Conservation (phyloP, 2,329 filamentous ascomycete genomes). For the Claviceps digitariae region DNA sequence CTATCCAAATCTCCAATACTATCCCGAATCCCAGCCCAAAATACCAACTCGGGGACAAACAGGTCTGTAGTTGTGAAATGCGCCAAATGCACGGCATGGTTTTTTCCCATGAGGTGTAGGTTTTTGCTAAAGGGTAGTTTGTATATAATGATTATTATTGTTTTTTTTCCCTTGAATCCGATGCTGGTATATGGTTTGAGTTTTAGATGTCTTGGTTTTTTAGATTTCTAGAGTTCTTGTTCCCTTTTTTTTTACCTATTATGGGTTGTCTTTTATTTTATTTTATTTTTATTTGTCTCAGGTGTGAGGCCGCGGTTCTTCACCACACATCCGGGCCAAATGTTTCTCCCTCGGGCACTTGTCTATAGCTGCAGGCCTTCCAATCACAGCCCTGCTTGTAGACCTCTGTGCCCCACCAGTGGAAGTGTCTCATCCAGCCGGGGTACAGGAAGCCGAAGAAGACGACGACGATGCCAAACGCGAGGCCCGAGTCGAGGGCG, state of each 20-base stretch:
- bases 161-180: too few species aligned
- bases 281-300: background rate
- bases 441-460: slow-evolving; percentile 83
- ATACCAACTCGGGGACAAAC: too few species aligned
- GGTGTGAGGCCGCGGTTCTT: background rate
- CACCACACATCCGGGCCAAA: slow-evolving; percentile 55
- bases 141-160: too few species aligned
- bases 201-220: too few species aligned
- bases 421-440: slow-evolving; percentile 57
- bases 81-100: too few species aligned
- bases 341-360: slow-evolving; percentile 45
- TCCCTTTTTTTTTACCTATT: background rate
- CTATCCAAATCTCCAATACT: too few species aligned
- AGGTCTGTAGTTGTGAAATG: too few species aligned
- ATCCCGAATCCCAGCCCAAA: too few species aligned
- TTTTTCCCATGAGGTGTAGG: too few species aligned
- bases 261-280: background rate
- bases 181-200: too few species aligned
- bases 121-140: too few species aligned
- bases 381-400: slow-evolving; percentile 79
- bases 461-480: slow-evolving; percentile 68
- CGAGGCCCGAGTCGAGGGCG: slow-evolving; percentile 68
- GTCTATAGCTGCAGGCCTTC: slow-evolving; percentile 61
- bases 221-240: too few species aligned
- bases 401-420: slow-evolving; percentile 81